Conservation (phyloP, 176 grass and related monocot species). For the Puccinellia tenuiflora region DNA sequence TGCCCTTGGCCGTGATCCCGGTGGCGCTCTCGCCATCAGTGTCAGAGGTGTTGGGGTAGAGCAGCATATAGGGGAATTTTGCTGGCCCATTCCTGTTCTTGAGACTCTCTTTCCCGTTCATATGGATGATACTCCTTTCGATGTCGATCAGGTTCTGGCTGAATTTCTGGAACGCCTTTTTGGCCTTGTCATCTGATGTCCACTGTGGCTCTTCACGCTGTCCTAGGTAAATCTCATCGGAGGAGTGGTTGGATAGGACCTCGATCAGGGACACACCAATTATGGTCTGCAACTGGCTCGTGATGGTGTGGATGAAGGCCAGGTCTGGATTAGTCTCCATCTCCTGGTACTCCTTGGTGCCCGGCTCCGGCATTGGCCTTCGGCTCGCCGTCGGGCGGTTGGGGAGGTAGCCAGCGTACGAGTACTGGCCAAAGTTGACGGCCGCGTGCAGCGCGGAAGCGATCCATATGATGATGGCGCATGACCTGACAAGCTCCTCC, state of each 20-base stretch:
- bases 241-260: neutral
- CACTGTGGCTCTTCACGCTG: neutral
- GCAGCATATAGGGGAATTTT: neutral
- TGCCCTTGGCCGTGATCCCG: neutral
- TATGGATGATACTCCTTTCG: neutral
- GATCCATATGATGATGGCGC: constrained; percentile 60
- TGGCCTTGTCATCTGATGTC: neutral
- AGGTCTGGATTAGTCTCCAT: neutral
- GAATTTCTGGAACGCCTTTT: neutral
- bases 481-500: constrained; percentile 37
- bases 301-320: neutral
- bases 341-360: constrained; percentile 23
- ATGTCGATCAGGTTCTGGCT: neutral
- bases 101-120: neutral
- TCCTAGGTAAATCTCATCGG: neutral
- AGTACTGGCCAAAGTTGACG: constrained; percentile 76
- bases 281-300: neutral
- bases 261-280: neutral
- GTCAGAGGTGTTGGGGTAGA: neutral
- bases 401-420: constrained; percentile 60
- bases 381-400: constrained; percentile 66
- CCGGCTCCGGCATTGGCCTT: constrained; percentile 48
- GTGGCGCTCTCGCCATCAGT: neutral
- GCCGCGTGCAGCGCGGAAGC: constrained; percentile 65
- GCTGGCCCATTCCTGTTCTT: neutral